These are phyloP conservation scores for Intubia oerlemansii DNA, from an alignment of 2,329 filamentous ascomycete species.

Conservation along the genomic window DNA sequence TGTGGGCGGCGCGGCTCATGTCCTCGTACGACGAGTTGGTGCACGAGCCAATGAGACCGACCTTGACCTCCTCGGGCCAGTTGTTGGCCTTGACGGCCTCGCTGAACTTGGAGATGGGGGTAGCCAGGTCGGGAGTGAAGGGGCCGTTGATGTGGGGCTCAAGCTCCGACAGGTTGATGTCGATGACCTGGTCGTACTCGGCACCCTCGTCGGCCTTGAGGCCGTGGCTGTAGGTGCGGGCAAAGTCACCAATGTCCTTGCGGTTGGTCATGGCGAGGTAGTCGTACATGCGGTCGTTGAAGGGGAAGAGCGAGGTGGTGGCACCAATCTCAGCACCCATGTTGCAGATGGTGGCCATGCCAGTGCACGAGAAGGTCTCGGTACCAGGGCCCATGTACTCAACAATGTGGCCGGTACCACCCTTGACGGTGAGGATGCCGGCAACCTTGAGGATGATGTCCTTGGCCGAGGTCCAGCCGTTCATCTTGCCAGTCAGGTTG, in stretches of 20 bases:
- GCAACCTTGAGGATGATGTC: constrained; percentile 96
- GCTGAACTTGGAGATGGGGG: constrained; percentile 93
- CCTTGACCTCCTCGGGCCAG: constrained; percentile 94
- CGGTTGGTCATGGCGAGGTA: constrained; percentile 88
- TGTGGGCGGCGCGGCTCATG: constrained; percentile 83
- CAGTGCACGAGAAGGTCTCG: constrained; percentile 55
- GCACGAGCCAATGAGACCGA: constrained; percentile 93
- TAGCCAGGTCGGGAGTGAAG: constrained; percentile 95
- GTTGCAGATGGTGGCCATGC: constrained; percentile 65
- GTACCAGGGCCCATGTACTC: constrained; percentile 57
- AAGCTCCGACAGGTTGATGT: constrained; percentile 85
- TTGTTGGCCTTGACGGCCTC: constrained; percentile 82
- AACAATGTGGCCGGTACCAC: constrained; percentile 80
- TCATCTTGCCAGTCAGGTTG: constrained; percentile 73
- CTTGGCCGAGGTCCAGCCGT: constrained; percentile 86
- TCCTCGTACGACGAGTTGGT: constrained; percentile 78
- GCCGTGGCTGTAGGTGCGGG: constrained; percentile 64
- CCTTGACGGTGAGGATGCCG: constrained; percentile 92
- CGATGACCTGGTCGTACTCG: constrained; percentile 88
- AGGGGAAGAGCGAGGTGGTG: constrained; percentile 89
- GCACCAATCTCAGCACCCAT: constrained; percentile 58
- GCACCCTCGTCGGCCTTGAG: constrained; percentile 75
- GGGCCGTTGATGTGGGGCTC: constrained; percentile 98
- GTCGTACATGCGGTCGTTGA: constrained; percentile 95
- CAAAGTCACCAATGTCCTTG: constrained; percentile 72